Conservation (phyloP, 2,329 filamentous ascomycete species). For the Trichoderma sp. region DNA sequence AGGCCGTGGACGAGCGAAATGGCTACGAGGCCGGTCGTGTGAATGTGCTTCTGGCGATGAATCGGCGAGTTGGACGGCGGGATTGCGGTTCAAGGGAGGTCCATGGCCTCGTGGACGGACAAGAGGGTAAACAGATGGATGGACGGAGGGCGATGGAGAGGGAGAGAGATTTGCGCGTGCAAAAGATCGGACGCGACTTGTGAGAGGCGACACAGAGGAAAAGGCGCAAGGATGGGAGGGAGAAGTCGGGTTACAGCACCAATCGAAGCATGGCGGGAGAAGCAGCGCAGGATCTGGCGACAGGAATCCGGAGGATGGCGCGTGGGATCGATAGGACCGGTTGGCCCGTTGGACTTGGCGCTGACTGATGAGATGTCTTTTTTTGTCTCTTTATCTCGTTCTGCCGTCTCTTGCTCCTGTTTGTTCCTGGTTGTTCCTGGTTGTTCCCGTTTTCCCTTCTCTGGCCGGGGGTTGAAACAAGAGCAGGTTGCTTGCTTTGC, state of each 20-base stretch:
- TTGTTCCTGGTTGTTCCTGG: not conserved
- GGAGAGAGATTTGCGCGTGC: not conserved
- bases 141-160: not conserved
- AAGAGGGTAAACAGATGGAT: not conserved
- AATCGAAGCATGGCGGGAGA: conserved; percentile 16
- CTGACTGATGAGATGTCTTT: not conserved
- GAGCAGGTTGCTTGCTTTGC: not conserved
- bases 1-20: not conserved
- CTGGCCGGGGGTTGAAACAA: not conserved
- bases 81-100: conserved; percentile 1
- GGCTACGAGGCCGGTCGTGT: not conserved
- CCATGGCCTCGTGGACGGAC: conserved; percentile 11
- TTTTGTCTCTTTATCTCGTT: not conserved
- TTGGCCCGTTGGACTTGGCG: conserved; percentile 8
- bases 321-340: not conserved
- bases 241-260: conserved; percentile 13
- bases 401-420: not conserved
- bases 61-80: not conserved
- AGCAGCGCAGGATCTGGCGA: not conserved
- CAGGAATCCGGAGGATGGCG: not conserved
- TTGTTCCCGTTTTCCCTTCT: not conserved
- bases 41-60: not conserved
- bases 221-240: not conserved
- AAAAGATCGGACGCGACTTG: not conserved
- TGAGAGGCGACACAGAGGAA: conserved; percentile 12